Base-by-base conservation (phyloP, 2,329 filamentous ascomycete species). In the Aspergillus latus region DNA sequence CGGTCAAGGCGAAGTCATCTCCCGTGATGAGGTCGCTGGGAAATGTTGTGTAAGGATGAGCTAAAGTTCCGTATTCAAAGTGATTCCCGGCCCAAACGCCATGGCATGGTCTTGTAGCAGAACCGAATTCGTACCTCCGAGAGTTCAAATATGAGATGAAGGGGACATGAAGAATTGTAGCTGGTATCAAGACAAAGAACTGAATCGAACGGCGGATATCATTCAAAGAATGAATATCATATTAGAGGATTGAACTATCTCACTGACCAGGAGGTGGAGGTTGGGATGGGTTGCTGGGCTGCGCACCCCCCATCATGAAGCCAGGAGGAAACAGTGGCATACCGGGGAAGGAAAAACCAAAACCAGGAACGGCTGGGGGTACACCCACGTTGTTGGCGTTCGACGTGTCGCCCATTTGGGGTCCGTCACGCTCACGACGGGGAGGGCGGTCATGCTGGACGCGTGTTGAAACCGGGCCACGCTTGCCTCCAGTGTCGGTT, bases 351-450 rank as follows among this genome's bases (percentile, higher is more conserved):
- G 78, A 79, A 64, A 83, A 83, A 7, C 80, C 81, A 59, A 83
- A 84, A 3, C 79, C 78, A 44, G 81, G 81, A 5, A 84, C 79
- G 5, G 80, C 76, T 11, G 81, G 80, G 2, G 81, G 77, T 2
- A 82, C 80, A 7, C 76, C 80, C 29, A 82, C 76, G 49, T 76
- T 76, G 59, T 71, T 76, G 52, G 66, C 61, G 56, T 69, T 74
- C 49, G 68, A 61, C 13, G 68, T 63, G 37, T 78, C 73, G 51
- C 62, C 63, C 29, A 62, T 64, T 10, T 62, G 59, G 29, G 66
- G 68, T 30, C 67, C 71, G 54, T 75, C 71, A 54, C 71, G 71
- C 2, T 74, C 72, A 21, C 66, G 72, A 58, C 64, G 66, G 57
- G 68, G 66, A 57, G 68, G 69, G 26, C 71, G 67, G 53, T 71